A percentile compares a stretch with the other conserved stretches of the same genome.
phyloP scores from a whole-genome alignment of 1,284 basidiomycete species.

The Ganoderma meredithae region DNA sequence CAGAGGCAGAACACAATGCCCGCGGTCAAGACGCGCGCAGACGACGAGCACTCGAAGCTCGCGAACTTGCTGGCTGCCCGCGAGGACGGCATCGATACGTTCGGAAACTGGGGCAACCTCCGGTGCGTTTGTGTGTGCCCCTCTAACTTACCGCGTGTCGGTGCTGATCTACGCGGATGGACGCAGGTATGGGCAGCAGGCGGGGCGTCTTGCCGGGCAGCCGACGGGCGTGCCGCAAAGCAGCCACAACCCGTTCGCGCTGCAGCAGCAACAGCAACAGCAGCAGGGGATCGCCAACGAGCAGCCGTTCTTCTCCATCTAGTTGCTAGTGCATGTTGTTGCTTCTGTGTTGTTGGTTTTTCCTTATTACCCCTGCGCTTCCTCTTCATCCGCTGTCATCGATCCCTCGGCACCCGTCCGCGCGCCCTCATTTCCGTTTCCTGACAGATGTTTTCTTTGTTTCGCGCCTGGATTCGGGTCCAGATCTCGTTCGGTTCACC shows the following conservation, averaged over 20 bases:
- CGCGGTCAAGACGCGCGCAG: slow-evolving; percentile 38
- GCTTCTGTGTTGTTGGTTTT: neutral
- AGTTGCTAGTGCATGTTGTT: slow-evolving; percentile 19
- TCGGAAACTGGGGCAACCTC: slow-evolving; percentile 86
- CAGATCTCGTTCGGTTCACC: neutral
- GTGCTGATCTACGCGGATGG: neutral
- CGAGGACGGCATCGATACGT: slow-evolving; percentile 90
- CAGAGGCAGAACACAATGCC: slow-evolving; percentile 28
- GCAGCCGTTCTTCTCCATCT: slow-evolving; percentile 88
- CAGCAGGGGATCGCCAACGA: slow-evolving; percentile 58
- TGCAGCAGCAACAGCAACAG: slow-evolving; percentile 61
- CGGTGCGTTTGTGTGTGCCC: slow-evolving; percentile 53
- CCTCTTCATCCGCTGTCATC: neutral
- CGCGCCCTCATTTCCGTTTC: slow-evolving; percentile 12
- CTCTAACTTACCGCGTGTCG: neutral
- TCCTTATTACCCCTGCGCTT: neutral
- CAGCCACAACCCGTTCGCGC: slow-evolving; percentile 81
- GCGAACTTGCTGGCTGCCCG: slow-evolving; percentile 84
- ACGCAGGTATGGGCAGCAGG: slow-evolving; percentile 71
- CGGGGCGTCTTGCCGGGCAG: slow-evolving; percentile 64
- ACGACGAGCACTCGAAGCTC: slow-evolving; percentile 76
- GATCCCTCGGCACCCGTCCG: slow-evolving; percentile 21
- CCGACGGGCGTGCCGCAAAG: slow-evolving; percentile 56
- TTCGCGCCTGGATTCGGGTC: neutral
- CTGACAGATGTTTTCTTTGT: neutral